Conservation (phyloP, 257 asterid genomes). For the Fraxinus quadrangulata region DNA sequence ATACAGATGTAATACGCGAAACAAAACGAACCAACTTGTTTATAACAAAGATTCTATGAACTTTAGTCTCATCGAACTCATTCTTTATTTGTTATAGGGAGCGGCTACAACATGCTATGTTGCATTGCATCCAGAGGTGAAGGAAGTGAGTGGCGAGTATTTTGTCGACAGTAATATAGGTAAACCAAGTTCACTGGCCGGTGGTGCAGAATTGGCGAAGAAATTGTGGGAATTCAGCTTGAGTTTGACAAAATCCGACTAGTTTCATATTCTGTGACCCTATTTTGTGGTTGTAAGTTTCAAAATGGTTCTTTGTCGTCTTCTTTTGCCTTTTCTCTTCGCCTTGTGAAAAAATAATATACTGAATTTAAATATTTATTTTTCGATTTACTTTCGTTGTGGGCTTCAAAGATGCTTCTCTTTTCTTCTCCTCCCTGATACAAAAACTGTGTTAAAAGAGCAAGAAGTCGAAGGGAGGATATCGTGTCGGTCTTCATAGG, state of each 20-base stretch:
- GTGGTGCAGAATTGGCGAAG: slow-evolving; percentile 65
- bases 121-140: slow-evolving; percentile 69
- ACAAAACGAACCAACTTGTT: not conserved
- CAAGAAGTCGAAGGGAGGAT: too few species aligned
- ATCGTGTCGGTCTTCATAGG: too few species aligned
- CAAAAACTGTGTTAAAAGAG: too few species aligned
- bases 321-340: not conserved
- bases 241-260: slow-evolving; percentile 44
- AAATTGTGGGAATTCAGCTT: slow-evolving; percentile 77
- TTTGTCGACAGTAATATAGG: slow-evolving; percentile 53
- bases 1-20: not conserved
- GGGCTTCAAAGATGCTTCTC: too few species aligned
- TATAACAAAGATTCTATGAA: not conserved
- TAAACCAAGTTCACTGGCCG: slow-evolving; percentile 36
- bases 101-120: slow-evolving; percentile 75
- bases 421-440: too few species aligned
- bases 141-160: slow-evolving; percentile 72
- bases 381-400: too few species aligned
- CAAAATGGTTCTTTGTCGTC: not conserved
- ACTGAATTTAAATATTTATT: not conserved
- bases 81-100: slow-evolving; percentile 34
- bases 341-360: not conserved
- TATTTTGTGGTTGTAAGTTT: not conserved
- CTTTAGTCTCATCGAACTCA: not conserved
- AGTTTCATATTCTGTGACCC: slow-evolving; percentile 11